Conservation (phyloP, 768 basidiomycete species). For the Auriscalpium microsporum region DNA sequence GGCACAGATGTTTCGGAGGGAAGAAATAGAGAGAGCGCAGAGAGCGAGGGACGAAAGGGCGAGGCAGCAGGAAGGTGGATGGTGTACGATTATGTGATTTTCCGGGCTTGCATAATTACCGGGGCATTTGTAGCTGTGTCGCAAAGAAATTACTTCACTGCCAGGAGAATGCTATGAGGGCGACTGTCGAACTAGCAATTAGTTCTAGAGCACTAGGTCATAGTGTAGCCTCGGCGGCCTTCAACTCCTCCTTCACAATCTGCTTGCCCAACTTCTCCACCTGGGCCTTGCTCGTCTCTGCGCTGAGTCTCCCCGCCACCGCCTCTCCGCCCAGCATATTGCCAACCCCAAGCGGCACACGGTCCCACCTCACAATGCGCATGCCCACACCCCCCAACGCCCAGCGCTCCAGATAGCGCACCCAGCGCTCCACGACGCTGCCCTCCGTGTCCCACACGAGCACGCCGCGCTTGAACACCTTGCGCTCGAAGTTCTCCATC, state of each 20-base stretch:
- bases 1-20: too few relatives aligned
- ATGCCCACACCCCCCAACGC: conserved; percentile 83
- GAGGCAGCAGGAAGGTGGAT: neutral
- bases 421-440: conserved; percentile 72
- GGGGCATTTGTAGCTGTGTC: too few relatives aligned
- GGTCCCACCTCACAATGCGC: conserved; percentile 71
- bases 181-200: too few relatives aligned
- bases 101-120: too few relatives aligned
- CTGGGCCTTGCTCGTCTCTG: conserved; percentile 19
- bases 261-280: conserved; percentile 28
- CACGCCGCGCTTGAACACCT: conserved; percentile 74
- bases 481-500: conserved; percentile 91
- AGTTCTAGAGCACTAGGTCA: too few relatives aligned
- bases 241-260: conserved; percentile 22
- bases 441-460: conserved; percentile 87
- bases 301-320: conserved; percentile 27
- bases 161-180: too few relatives aligned
- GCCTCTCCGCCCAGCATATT: conserved; percentile 26
- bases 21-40: neutral
- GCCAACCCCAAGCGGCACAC: conserved; percentile 47
- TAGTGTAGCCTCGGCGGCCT: conserved; percentile 9
- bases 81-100: neutral
- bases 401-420: conserved; percentile 69
- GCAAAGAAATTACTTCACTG: too few relatives aligned
- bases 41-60: neutral